Evolutionary conservation across 1,139 yeast species (phyloP).

Genomic region (Kodamaea sp.): DNA sequence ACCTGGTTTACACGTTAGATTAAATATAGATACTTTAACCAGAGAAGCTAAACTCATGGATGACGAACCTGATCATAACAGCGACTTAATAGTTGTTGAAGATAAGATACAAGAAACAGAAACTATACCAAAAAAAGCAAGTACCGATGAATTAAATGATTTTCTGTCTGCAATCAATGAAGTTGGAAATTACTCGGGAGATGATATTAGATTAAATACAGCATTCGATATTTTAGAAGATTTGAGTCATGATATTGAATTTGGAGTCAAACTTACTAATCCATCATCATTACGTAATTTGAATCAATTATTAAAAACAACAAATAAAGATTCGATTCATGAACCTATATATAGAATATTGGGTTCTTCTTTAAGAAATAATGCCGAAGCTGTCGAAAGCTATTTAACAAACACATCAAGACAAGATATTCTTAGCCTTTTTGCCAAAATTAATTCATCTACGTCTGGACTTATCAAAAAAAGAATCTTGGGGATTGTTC

Average conservation of each 20-base stretch:
- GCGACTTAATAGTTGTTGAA: constrained; percentile 16
- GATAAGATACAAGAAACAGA: constrained; percentile 15
- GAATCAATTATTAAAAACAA: constrained; percentile 12
- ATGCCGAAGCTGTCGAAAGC: constrained; percentile 55
- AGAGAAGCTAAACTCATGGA: constrained; percentile 61
- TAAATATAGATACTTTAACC: constrained; percentile 63
- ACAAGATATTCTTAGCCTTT: constrained; percentile 13
- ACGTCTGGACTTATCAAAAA: constrained; percentile 37
- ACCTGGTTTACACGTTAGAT: constrained; percentile 69
- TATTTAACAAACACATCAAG: constrained; percentile 14
- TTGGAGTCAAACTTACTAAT: constrained; percentile 44
- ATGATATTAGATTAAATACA: constrained; percentile 15
- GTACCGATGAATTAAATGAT: constrained; percentile 20
- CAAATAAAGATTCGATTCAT: constrained; percentile 18
- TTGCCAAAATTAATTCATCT: constrained; percentile 10
- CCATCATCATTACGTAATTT: constrained; percentile 20
- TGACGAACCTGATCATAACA: constrained; percentile 10
- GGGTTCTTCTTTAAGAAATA: constrained; percentile 64
- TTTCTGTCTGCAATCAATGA: constrained; percentile 30
- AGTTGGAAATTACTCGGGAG: constrained; percentile 15
- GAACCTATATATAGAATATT: constrained; percentile 52
- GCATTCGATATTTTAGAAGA: constrained; percentile 54
- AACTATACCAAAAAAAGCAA: constrained; percentile 7
- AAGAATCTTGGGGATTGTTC: constrained; percentile 47
- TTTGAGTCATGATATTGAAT: constrained; percentile 61